A percentile compares a stretch with the other conserved stretches of the same genome.
These are phyloP conservation scores for Fistulina hepatica DNA, from an alignment of 1,284 basidiomycete genomes.

Conservation along the genomic window DNA sequence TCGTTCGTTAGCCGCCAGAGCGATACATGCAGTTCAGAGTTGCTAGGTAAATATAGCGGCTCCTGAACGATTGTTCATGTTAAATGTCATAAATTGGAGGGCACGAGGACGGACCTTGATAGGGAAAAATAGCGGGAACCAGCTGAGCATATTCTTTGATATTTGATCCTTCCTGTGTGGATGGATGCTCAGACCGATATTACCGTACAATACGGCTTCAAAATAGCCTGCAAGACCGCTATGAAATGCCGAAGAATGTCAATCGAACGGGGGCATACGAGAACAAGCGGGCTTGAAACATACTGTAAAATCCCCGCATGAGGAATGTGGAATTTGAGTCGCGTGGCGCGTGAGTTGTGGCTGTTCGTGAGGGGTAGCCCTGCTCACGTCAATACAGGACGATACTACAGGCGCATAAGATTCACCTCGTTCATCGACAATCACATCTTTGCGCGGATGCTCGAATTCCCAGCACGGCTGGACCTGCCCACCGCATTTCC, in stretches of 20 bases:
- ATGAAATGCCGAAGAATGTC: constrained; percentile 2
- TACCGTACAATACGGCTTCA: constrained; percentile 86
- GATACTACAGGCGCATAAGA: constrained; percentile 9
- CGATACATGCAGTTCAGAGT: constrained; percentile 86
- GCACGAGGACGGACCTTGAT: constrained; percentile 49
- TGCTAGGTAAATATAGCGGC: constrained; percentile 86
- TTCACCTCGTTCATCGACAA: constrained; percentile 62
- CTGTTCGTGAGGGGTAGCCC: constrained; percentile 79
- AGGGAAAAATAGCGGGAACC: constrained; percentile 98
- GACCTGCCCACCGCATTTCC: constrained; percentile 68
- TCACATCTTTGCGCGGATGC: constrained; percentile 76
- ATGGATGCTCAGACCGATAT: constrained; percentile 88
- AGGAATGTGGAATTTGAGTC: constrained; percentile 85
- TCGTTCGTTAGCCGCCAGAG: constrained; percentile 90
- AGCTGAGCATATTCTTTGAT: constrained; percentile 94
- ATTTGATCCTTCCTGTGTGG: constrained; percentile 76
- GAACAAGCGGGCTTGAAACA: constrained; percentile 13
- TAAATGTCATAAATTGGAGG: not conserved
- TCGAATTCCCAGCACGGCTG: constrained; percentile 99
- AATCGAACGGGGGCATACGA: not conserved
- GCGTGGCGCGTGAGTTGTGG: constrained; percentile 76
- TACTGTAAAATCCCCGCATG: constrained; percentile 87
- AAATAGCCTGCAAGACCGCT: constrained; percentile 96
- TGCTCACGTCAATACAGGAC: constrained; percentile 21
- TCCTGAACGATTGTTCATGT: constrained; percentile 38